Percentiles rank a stretch among this genome's conserved stretches.
phyloP scores from a whole-genome alignment of 2,329 filamentous ascomycete genomes.

The Colletotrichum lupini region DNA sequence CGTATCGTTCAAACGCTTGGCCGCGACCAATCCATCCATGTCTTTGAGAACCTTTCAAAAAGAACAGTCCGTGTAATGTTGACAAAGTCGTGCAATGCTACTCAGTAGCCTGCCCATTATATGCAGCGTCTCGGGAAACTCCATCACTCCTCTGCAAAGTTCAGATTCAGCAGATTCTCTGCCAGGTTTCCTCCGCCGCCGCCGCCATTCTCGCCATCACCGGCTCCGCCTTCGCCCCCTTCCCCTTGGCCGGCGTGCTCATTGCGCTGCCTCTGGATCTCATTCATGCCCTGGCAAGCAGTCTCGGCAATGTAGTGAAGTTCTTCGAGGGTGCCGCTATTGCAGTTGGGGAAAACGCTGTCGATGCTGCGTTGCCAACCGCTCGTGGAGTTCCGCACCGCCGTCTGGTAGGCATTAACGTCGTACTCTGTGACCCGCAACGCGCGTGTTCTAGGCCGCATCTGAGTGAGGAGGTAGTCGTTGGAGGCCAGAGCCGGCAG shows the following conservation, averaged over 20 bases:
- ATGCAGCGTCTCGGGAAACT: background rate
- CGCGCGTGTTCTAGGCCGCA: conserved; percentile 37
- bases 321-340: conserved; percentile 54
- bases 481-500: conserved; percentile 36
- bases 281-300: conserved; percentile 55
- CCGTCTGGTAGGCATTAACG: conserved; percentile 48
- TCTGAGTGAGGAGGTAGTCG: conserved; percentile 39
- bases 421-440: conserved; percentile 48
- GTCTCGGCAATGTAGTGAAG: conserved; percentile 57
- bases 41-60: too few species aligned
- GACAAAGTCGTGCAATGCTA: background rate
- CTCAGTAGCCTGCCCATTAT: background rate
- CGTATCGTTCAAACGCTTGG: background rate
- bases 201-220: background rate
- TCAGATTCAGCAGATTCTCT: conserved; percentile 30
- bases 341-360: conserved; percentile 56
- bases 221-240: background rate
- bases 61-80: background rate
- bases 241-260: conserved; percentile 17
- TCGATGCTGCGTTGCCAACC: conserved; percentile 56
- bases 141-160: conserved; percentile 21
- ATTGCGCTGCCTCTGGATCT: conserved; percentile 47
- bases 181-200: conserved; percentile 21
- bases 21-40: background rate
- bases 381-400: conserved; percentile 53